Evolutionary conservation across 2,329 filamentous ascomycete species (phyloP), one percentile per base, ranked within the genome.

Genomic region (Nakataea oryzae): DNA sequence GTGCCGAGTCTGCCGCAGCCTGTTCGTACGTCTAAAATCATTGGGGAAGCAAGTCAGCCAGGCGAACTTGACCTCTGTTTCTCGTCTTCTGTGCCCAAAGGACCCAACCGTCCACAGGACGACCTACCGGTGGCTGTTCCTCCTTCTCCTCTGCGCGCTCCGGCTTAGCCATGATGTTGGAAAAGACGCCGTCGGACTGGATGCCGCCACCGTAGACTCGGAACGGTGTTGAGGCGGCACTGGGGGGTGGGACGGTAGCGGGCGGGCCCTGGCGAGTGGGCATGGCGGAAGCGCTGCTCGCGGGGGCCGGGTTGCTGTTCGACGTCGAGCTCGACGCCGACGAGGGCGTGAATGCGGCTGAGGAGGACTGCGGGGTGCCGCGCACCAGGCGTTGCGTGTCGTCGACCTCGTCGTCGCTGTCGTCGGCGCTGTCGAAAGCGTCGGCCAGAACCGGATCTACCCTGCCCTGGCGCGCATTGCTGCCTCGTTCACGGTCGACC

Each of bases 171-270:
- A 86, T 91, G 67, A 99, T 76, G 73, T 99, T 99, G 62, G 93
- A 95, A 76, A 96, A 99, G 29, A 99, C 95, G 64, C 95, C 95
- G 74, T 97, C 95, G 59, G 91, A 92, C 62, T 89, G 87, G n/a
- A 86, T 84, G 28, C 87, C 88, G 61, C 88, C 85, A 56, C 91
- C 89, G 64, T 91, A 86, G 2, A 89, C 81, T 65, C 84, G 78
- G 34, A 73, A 76, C n/a, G 69, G 75, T 62, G 73, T 76, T 62
- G 68, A 70, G 24, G 65, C 67, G 63, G 60, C 61, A 17, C 59
- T 61, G 0, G 59, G 3, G 1, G 63, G 62, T 14, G 64, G 34
- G 2, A 61, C 28, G 4, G 65, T 41, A 4, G 62, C 61, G 27
- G 65, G 58, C 64, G 68, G 65, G 21, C 69, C 68, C 5, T 28